A percentile compares a stretch with the other conserved stretches of the same genome.
phyloP scores from a whole-genome alignment of 768 basidiomycete genomes.

The Suillus bovinus region DNA sequence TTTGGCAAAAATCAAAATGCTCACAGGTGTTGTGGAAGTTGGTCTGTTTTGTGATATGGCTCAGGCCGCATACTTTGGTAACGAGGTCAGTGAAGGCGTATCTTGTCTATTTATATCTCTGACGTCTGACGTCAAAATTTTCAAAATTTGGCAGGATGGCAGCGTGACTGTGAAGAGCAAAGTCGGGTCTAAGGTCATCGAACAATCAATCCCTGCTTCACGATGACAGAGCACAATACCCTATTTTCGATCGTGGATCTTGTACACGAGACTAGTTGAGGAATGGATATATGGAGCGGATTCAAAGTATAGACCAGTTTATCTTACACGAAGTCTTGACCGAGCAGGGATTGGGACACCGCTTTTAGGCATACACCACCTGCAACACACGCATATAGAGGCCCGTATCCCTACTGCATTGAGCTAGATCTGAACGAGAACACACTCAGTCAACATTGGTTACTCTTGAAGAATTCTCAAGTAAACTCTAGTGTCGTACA shows the following conservation, averaged over 20 bases:
- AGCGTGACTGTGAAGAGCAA: constrained; percentile 63
- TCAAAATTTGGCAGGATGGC: constrained; percentile 50
- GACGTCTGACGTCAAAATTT: background rate
- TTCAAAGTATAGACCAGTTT: background rate
- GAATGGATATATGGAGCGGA: background rate
- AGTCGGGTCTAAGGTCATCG: constrained; percentile 19
- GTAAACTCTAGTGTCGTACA: too few species aligned
- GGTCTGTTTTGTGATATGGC: constrained; percentile 95
- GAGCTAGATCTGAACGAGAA: background rate
- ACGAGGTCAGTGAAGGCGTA: constrained; percentile 49
- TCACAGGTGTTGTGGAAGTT: constrained; percentile 98
- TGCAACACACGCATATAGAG: background rate
- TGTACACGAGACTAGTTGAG: background rate
- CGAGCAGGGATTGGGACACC: too few species aligned
- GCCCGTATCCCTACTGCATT: background rate
- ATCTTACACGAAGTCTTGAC: background rate
- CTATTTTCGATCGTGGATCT: background rate
- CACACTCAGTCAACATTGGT: background rate
- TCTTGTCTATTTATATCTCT: background rate
- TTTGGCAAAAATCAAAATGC: constrained; percentile 80
- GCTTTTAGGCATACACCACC: background rate
- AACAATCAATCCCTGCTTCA: constrained; percentile 13
- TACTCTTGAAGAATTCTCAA: background rate
- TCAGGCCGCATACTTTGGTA: constrained; percentile 96
- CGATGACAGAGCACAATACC: background rate